These are phyloP conservation scores for Plasmodium berghei DNA, from an alignment of 169 alveolate genomes.

Conservation along the genomic window DNA sequence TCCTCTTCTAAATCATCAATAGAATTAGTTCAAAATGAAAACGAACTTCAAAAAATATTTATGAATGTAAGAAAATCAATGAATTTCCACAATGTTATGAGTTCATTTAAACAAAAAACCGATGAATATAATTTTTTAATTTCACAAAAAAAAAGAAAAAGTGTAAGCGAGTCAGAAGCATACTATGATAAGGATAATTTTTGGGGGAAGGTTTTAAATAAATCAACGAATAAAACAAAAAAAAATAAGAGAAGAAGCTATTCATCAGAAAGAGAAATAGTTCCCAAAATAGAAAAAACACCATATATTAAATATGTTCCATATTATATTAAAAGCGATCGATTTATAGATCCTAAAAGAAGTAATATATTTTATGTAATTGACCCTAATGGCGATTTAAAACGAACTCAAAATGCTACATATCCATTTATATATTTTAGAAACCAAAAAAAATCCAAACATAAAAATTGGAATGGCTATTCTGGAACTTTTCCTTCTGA, in stretches of 20 bases:
- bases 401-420: constrained; percentile 75
- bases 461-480: constrained; percentile 77
- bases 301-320: constrained; percentile 67
- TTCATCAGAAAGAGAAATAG: constrained; percentile 45
- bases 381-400: constrained; percentile 76
- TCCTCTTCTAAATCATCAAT: constrained; percentile 67
- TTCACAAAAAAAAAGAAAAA: constrained; percentile 38
- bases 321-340: constrained; percentile 41
- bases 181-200: constrained; percentile 38
- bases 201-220: neutral
- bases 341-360: constrained; percentile 63
- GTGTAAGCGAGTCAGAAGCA: constrained; percentile 70
- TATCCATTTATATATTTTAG: constrained; percentile 70
- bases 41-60: constrained; percentile 60
- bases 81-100: constrained; percentile 70
- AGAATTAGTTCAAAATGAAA: constrained; percentile 67
- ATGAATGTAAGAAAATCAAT: constrained; percentile 71
- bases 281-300: constrained; percentile 18
- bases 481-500: constrained; percentile 73
- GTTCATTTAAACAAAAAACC: neutral
- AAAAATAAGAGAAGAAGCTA: constrained; percentile 73
- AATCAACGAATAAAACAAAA: neutral
- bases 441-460: constrained; percentile 57
- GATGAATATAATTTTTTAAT: constrained; percentile 11
- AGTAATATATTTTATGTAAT: constrained; percentile 75